Evolutionary conservation across 306 rosid species (phyloP).

Genomic region (Gillenia trifoliata): DNA sequence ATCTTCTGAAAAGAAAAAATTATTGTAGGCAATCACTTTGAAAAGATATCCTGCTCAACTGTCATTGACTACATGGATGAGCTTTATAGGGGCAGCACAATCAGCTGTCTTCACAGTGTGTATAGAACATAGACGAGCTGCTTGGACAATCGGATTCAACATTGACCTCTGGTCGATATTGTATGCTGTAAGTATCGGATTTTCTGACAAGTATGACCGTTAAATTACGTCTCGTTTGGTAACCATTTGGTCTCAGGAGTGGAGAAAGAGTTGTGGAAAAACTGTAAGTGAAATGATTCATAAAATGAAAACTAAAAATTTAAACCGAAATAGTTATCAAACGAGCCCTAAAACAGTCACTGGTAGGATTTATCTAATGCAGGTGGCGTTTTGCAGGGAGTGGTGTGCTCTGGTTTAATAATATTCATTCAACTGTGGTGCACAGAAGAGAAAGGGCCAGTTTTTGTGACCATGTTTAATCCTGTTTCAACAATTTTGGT

Average conservation of each 20-base stretch:
- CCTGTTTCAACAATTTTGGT: conserved; percentile 64
- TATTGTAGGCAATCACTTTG: conserved; percentile 60
- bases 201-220: neutral
- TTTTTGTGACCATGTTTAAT: conserved; percentile 72
- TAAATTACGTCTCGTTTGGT: neutral
- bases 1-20: neutral
- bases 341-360: too few species aligned
- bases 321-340: neutral
- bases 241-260: neutral
- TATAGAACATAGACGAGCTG: conserved; percentile 42
- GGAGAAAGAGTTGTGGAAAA: too few species aligned
- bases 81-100: conserved; percentile 70
- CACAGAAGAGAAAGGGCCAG: conserved; percentile 72
- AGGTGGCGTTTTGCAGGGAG: conserved; percentile 50
- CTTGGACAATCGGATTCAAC: conserved; percentile 64
- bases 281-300: neutral
- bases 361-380: neutral
- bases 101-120: conserved; percentile 55
- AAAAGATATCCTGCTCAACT: conserved; percentile 79
- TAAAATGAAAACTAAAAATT: neutral
- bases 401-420: conserved; percentile 45
- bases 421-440: conserved; percentile 70
- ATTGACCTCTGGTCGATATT: conserved; percentile 65
- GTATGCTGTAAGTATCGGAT: conserved; percentile 52
- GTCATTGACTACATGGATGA: conserved; percentile 75